Percentiles rank a stretch among this genome's conserved stretches.
These are phyloP conservation scores for Rhododendron molle DNA, from an alignment of 148 eudicot genomes.

Conservation along the genomic window DNA sequence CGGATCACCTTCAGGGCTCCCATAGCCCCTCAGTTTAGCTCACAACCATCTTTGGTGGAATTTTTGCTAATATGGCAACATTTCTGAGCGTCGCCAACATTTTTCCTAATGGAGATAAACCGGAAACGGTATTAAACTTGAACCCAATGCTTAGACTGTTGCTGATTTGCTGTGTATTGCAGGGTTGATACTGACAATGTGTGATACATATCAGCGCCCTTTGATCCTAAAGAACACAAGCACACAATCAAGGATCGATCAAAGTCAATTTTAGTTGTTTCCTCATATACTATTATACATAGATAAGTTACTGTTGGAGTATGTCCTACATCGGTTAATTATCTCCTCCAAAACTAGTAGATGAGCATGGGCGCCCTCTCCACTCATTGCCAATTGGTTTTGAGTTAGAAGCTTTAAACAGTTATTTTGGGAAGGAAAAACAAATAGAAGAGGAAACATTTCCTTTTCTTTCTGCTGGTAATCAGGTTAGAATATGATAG, in stretches of 20 bases:
- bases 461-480: neutral
- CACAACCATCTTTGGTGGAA: neutral
- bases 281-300: neutral
- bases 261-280: neutral
- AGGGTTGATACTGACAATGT: neutral
- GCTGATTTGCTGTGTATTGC: neutral
- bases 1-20: neutral
- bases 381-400: neutral
- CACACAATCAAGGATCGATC: neutral
- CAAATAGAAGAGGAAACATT: neutral
- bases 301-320: neutral
- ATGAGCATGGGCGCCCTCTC: neutral
- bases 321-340: neutral
- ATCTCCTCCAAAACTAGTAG: neutral
- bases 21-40: neutral
- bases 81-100: too few relatives aligned
- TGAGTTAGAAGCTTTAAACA: neutral
- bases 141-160: neutral
- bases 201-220: neutral
- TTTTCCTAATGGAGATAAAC: neutral
- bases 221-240: neutral
- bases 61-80: neutral
- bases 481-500: neutral
- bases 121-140: neutral
- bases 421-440: neutral